Evolutionary conservation across 2,329 filamentous ascomycete genomes (phyloP).

Genomic region (Davidsoniella virescens): DNA sequence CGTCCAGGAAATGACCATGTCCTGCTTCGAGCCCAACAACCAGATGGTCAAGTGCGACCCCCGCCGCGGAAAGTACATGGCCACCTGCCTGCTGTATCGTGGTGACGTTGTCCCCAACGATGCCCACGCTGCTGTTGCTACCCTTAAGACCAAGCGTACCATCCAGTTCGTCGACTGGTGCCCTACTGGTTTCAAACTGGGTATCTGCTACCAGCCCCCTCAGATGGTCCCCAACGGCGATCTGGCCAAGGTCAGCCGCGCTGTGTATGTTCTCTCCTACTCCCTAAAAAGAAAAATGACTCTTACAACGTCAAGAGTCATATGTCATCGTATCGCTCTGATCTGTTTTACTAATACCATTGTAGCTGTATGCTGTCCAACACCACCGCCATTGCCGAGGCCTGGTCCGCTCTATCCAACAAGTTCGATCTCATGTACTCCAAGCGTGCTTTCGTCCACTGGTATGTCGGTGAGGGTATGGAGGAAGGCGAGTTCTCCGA

Average conservation of each 20-base stretch:
- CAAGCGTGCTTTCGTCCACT: constrained; percentile 99
- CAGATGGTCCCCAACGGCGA: constrained; percentile 94
- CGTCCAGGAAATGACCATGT: constrained; percentile 95
- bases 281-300: not conserved
- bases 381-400: constrained; percentile 96
- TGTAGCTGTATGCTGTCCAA: constrained; percentile 91
- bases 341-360: not conserved
- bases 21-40: constrained; percentile 99
- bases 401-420: constrained; percentile 87
- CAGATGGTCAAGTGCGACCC: constrained; percentile 99
- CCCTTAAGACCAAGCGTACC: constrained; percentile 97
- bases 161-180: constrained; percentile 99
- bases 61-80: constrained; percentile 99
- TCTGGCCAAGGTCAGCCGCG: constrained; percentile 92
- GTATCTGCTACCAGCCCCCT: constrained; percentile 98
- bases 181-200: constrained; percentile 99
- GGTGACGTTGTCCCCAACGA: constrained; percentile 97
- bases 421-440: constrained; percentile 99
- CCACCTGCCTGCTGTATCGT: constrained; percentile 92
- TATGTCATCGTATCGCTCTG: not conserved
- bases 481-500: constrained; percentile 99
- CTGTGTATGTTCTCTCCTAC: constrained; percentile 55
- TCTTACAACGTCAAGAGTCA: not conserved
- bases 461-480: constrained; percentile 99
- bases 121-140: constrained; percentile 78